Evolutionary conservation across 1,284 basidiomycete species (phyloP), one percentile per base, ranked within the genome.

Genomic region (Naganishia sp.): DNA sequence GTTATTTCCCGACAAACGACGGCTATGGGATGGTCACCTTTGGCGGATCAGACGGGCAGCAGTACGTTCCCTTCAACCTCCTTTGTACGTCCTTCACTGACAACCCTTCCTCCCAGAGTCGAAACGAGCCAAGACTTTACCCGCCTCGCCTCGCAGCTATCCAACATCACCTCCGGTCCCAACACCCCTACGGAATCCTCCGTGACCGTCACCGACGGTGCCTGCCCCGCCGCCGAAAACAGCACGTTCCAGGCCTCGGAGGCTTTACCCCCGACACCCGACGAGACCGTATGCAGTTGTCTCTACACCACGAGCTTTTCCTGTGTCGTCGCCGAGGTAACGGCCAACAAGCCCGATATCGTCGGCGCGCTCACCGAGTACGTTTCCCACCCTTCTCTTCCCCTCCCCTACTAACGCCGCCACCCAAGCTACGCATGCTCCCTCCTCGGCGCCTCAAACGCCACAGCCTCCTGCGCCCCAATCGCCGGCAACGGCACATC

Each of bases 21-120:
- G 83, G 89, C 72, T 96, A 91, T 71, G 93, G 92, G 21, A 90
- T 95, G 83, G 88, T 92, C 69, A 88, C 83, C 23, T 84, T 95
- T 69, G 86, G 85, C 0, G 13, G 63, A 11, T 41, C 56, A 13
- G 71, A 77, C 62, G 77, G 77, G 41, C 67, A 71, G 49, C 71
- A 65, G 75, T 77, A 68, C 72, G 76, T 74, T 15, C 7, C 28
- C 15, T 21, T 53, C 13, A 10, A 13, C 25, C 41, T 6, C 32
- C 15, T 46, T 15, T 25, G 2, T 21, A 35, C 7, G 13, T 31
- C 18, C 6, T 3, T 7, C 7, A n/a, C 25, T 53, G 39, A 53
- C 3, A 53, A 31, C 13, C 23, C 35, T 10, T 10, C 17, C 18
- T 18, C 5, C 6, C 21, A 79, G 75, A 11, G 75, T 78, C 41